phyloP scores from a whole-genome alignment of 2,329 filamentous ascomycete species.

The Fusarium sp. region DNA sequence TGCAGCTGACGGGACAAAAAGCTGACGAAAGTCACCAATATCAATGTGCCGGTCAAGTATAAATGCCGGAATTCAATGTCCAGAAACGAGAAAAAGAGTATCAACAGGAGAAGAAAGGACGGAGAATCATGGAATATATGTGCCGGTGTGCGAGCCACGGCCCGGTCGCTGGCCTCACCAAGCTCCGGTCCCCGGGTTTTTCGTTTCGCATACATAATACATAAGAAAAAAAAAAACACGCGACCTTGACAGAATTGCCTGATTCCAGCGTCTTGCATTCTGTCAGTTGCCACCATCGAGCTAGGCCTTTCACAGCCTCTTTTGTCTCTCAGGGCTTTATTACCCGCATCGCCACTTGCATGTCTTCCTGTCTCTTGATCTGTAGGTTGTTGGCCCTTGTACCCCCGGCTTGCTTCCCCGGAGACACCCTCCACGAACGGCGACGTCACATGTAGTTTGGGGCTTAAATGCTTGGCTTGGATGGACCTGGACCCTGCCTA shows the following conservation, averaged over 20 bases:
- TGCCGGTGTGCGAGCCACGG: neutral
- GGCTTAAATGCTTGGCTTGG: neutral
- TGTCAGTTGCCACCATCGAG: neutral
- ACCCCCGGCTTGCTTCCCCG: constrained; percentile 7
- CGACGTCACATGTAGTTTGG: constrained; percentile 15
- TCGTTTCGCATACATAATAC: neutral
- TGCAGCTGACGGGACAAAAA: neutral
- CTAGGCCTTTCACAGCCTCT: neutral
- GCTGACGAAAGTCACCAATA: neutral
- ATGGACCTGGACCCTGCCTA: neutral
- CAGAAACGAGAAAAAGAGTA: neutral
- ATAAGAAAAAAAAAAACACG: neutral
- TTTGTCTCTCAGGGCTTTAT: neutral
- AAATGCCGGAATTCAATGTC: neutral
- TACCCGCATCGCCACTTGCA: neutral
- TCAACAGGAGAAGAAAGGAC: neutral
- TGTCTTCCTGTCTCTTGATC: neutral
- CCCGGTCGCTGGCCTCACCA: neutral
- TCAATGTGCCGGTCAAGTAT: neutral
- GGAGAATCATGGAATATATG: neutral
- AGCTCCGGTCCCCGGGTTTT: neutral
- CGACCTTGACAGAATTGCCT: neutral
- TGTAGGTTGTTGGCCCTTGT: neutral
- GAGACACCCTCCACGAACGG: neutral
- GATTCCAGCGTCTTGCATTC: neutral